Conservation (phyloP, 2,329 filamentous ascomycete species). For the Geosmithia flava region DNA sequence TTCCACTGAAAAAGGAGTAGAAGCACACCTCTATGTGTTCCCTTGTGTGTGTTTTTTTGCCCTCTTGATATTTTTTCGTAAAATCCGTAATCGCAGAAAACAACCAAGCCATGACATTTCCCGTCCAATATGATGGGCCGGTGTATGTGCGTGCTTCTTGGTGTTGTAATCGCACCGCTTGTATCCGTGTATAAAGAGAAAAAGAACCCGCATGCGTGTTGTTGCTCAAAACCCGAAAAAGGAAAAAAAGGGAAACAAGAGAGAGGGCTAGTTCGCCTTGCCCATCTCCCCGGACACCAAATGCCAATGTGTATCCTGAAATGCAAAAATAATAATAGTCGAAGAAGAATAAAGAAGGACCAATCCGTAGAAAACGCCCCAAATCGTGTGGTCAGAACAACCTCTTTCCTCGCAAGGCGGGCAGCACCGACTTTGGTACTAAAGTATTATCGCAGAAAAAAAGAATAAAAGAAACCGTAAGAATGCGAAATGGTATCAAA, state of each 20-base stretch:
- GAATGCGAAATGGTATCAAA: conserved; percentile 32
- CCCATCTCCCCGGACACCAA: conserved; percentile 3
- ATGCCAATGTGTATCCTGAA: conserved; percentile 22
- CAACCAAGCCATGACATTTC: background rate
- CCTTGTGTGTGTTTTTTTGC: conserved; percentile 26
- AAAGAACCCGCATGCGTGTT: background rate
- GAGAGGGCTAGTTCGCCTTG: background rate
- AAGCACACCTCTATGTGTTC: conserved; percentile 27
- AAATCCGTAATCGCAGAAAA: conserved; percentile 2
- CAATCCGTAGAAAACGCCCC: conserved; percentile 14
- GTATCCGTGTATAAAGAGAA: background rate
- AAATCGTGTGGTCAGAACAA: conserved; percentile 20
- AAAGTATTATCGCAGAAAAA: conserved; percentile 10
- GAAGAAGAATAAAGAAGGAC: background rate
- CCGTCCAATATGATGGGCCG: background rate
- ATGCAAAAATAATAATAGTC: conserved; percentile 24
- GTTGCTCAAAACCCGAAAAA: conserved; percentile 10
- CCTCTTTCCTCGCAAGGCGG: conserved; percentile 18
- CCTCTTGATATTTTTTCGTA: conserved; percentile 15
- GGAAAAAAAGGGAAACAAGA: conserved; percentile 27
- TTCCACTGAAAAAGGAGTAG: conserved; percentile 20
- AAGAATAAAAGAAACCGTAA: conserved; percentile 3
- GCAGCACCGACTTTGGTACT: conserved; percentile 10
- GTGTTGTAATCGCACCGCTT: conserved; percentile 1
- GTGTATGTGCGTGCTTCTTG: too few species aligned